phyloP scores from a whole-genome alignment of 2,329 filamentous ascomycete genomes.

The Botrytis paeoniae region DNA sequence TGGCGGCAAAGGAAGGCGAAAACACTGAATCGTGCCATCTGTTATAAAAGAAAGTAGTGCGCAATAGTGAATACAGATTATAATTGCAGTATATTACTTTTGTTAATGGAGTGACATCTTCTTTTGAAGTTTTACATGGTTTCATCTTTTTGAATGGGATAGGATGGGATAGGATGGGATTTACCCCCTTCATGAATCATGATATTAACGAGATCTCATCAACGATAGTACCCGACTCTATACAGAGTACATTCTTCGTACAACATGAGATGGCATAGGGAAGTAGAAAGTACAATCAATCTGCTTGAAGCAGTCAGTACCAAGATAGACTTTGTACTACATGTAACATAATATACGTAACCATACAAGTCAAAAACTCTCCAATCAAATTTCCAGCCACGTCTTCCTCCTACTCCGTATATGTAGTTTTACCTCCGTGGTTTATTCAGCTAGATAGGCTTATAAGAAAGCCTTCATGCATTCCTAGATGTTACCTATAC shows the following conservation, averaged over 20 bases:
- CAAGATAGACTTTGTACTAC: neutral
- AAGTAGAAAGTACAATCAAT: neutral
- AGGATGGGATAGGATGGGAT: neutral
- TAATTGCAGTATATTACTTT: neutral
- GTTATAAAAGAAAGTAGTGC: neutral
- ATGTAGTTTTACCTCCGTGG: neutral
- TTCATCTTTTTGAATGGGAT: neutral
- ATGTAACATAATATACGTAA: neutral
- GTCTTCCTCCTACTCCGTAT: neutral
- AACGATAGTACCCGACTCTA: neutral
- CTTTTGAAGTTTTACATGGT: neutral
- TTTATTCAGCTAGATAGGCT: neutral
- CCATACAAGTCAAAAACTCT: neutral
- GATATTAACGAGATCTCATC: neutral
- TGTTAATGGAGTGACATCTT: neutral
- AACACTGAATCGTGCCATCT: neutral
- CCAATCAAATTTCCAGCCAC: neutral
- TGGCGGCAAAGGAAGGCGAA: neutral
- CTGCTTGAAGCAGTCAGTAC: neutral
- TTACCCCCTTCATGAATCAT: constrained; percentile 10
- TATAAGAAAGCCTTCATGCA: too few relatives aligned
- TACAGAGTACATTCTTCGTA: neutral
- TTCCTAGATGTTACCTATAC: neutral
- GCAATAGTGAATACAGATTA: neutral
- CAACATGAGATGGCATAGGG: neutral